A percentile compares a stretch with the other conserved stretches of the same genome.
Evolutionary conservation across 139 green algal genomes (phyloP).

Genomic region (Astrephomene gubernaculifera): DNA sequence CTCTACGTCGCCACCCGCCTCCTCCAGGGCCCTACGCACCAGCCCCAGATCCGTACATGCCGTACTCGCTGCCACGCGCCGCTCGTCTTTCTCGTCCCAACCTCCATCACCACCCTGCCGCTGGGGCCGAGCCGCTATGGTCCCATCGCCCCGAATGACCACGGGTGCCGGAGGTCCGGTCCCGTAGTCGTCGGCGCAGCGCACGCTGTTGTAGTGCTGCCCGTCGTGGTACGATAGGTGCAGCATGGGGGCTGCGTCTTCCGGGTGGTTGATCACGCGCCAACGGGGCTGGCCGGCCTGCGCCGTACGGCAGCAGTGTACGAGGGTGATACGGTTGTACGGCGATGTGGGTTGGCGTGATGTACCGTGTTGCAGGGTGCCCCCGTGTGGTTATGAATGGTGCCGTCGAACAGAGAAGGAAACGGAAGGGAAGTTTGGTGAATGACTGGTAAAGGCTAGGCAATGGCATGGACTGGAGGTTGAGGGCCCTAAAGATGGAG

Average conservation of each 20-base stretch:
- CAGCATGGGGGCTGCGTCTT: slow-evolving; percentile 45
- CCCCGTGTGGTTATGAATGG: too few relatives aligned
- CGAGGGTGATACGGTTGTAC: neutral
- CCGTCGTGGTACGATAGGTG: slow-evolving; percentile 78
- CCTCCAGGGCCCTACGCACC: slow-evolving; percentile 46
- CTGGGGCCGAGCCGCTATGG: neutral
- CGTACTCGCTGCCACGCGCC: slow-evolving; percentile 1
- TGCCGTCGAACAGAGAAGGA: too few relatives aligned
- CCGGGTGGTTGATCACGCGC: slow-evolving; percentile 41
- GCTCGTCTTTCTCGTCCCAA: slow-evolving; percentile 37
- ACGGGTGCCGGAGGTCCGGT: slow-evolving; percentile 6
- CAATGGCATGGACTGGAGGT: too few relatives aligned
- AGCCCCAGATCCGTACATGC: slow-evolving; percentile 9
- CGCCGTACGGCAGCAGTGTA: neutral
- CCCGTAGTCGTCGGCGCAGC: slow-evolving; percentile 7
- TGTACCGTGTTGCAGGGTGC: too few relatives aligned
- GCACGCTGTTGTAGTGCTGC: slow-evolving; percentile 55
- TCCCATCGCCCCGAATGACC: slow-evolving; percentile 13
- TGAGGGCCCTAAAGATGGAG: too few relatives aligned
- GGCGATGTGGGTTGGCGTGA: too few relatives aligned
- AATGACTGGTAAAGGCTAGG: too few relatives aligned
- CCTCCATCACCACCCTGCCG: neutral
- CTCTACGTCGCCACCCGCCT: slow-evolving; percentile 55
- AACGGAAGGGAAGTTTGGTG: too few relatives aligned
- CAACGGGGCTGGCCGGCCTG: slow-evolving; percentile 61